Evolutionary conservation across 148 eudicot species (phyloP).

Genomic region (Rhododendron mucronatum): DNA sequence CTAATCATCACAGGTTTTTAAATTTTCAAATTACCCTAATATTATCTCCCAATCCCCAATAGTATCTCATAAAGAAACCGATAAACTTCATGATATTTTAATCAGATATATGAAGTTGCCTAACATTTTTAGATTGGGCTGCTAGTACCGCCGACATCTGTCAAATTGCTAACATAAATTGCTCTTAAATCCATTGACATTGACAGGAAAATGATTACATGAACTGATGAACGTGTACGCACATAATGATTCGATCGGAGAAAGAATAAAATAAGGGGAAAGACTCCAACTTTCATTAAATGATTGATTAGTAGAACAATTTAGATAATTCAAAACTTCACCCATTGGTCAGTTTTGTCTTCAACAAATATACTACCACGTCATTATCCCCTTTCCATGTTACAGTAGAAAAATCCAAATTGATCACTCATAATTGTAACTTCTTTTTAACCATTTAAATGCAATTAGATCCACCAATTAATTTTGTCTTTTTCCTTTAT

Average conservation of each 20-base stretch:
- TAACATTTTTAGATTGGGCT: too few species aligned
- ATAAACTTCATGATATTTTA: too few species aligned
- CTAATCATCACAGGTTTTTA: too few species aligned
- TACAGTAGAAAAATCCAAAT: constrained; percentile 1
- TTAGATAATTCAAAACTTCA: not conserved
- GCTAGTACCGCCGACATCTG: too few species aligned
- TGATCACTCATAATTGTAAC: not conserved
- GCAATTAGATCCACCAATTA: not conserved
- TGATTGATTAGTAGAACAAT: not conserved
- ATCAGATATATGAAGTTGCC: too few species aligned
- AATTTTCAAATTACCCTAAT: too few species aligned
- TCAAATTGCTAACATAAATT: too few species aligned
- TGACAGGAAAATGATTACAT: too few species aligned
- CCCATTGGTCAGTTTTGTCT: not conserved
- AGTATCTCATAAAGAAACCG: too few species aligned
- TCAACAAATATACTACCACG: not conserved
- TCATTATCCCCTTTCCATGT: not conserved
- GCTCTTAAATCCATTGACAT: too few species aligned
- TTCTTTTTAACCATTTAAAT: not conserved
- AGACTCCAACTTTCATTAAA: not conserved
- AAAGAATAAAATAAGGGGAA: not conserved
- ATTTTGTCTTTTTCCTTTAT: not conserved
- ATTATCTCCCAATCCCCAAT: too few species aligned
- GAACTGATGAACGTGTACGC: too few species aligned
- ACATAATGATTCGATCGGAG: not conserved